phyloP scores from a whole-genome alignment of 2,329 filamentous ascomycete species.

The Xylariaceae sp. region DNA sequence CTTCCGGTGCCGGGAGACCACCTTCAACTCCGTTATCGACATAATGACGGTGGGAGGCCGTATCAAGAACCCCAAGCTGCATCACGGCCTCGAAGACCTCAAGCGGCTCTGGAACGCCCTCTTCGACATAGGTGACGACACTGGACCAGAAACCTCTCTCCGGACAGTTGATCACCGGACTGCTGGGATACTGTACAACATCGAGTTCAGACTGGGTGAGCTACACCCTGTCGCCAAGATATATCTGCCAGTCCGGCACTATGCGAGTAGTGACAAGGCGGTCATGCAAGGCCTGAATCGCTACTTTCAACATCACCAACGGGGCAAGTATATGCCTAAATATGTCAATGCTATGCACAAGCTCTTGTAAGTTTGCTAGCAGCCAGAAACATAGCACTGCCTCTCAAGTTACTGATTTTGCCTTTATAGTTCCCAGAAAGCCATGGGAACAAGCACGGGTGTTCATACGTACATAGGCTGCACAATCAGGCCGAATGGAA shows the following conservation, averaged over 20 bases:
- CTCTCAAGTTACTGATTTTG: background rate
- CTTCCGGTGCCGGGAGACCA: slow-evolving; percentile 5
- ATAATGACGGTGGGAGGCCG: slow-evolving; percentile 6
- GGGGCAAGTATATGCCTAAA: slow-evolving; percentile 8
- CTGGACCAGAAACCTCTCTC: background rate
- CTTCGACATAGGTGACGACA: slow-evolving; percentile 1
- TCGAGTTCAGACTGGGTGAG: slow-evolving; percentile 6
- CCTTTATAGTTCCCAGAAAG: slow-evolving; percentile 1
- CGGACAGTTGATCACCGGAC: slow-evolving; percentile 4
- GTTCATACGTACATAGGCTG: slow-evolving; percentile 10
- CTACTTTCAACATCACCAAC: slow-evolving; percentile 6
- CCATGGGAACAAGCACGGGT: slow-evolving; percentile 5
- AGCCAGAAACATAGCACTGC: background rate
- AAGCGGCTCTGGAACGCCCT: slow-evolving; percentile 7
- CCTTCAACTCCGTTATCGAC: slow-evolving; percentile 4
- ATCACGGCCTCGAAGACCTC: slow-evolving; percentile 5
- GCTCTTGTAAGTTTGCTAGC: slow-evolving; percentile 5
- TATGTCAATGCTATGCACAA: slow-evolving; percentile 7
- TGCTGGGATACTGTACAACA: slow-evolving; percentile 8
- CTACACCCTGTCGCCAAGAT: slow-evolving; percentile 2
- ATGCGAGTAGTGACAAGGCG: slow-evolving; percentile 7
- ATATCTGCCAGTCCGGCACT: slow-evolving; percentile 11
- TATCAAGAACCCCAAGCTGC: slow-evolving; percentile 3
- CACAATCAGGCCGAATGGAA: slow-evolving; percentile 8
- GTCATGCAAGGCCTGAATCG: slow-evolving; percentile 2